Conservation (phyloP, 2,329 filamentous ascomycete species). For the Davidsoniella australis region DNA sequence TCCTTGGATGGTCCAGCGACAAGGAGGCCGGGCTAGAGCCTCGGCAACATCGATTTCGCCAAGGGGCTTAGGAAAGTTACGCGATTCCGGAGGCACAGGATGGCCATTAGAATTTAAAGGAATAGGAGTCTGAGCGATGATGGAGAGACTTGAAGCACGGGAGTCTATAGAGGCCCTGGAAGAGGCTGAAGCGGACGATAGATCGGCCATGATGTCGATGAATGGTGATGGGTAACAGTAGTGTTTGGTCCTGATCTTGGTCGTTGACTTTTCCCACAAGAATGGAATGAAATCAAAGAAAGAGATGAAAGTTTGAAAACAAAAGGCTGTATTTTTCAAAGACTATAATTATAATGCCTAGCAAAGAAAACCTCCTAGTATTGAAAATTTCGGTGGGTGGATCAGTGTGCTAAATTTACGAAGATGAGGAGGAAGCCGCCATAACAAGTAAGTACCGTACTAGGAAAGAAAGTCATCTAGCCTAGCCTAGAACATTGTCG, state of each 20-base stretch:
- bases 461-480: too few species aligned
- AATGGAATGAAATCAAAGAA: neutral
- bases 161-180: neutral
- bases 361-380: too few species aligned
- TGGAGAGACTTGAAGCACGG: neutral
- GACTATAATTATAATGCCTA: too few species aligned
- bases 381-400: too few species aligned
- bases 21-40: constrained; percentile 27
- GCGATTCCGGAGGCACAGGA: constrained; percentile 21
- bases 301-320: neutral
- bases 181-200: constrained; percentile 1
- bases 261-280: neutral
- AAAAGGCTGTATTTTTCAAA: neutral
- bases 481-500: too few species aligned
- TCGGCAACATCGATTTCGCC: constrained; percentile 25
- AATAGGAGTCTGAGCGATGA: neutral
- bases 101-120: constrained; percentile 14
- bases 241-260: neutral
- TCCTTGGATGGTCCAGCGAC: constrained; percentile 25
- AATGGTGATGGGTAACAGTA: constrained; percentile 5
- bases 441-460: too few species aligned
- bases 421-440: too few species aligned
- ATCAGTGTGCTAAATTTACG: too few species aligned
- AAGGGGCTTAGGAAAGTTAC: constrained; percentile 25
- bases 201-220: constrained; percentile 7